Percentiles rank a stretch among this genome's conserved stretches.
Conservation (phyloP, 805 yeast species). For the Metschnikowia picachoensis region DNA sequence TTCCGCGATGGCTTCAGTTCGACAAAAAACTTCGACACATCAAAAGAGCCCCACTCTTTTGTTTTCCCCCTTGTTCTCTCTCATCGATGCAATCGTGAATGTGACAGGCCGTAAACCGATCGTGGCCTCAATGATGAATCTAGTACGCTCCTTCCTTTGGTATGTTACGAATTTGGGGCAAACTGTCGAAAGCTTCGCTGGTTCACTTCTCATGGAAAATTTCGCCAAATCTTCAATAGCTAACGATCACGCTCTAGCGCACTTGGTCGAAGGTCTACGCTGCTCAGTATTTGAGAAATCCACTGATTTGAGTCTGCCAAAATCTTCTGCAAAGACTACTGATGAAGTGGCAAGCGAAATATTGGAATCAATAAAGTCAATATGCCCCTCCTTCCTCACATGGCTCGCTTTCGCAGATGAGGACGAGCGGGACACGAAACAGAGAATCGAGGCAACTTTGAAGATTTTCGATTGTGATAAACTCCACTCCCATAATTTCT, state of each 20-base stretch:
- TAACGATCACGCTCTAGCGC: constrained; percentile 13
- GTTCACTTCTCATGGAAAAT: background rate
- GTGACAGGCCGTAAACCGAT: constrained; percentile 20
- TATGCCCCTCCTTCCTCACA: too few species aligned
- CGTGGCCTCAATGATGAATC: constrained; percentile 10
- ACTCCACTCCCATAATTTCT: too few species aligned
- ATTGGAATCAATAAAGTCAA: background rate
- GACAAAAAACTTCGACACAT: too few species aligned
- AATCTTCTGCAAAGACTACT: background rate
- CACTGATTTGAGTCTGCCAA: background rate
- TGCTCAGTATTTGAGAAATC: constrained; percentile 12
- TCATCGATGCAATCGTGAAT: constrained; percentile 18
- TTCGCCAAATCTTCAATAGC: constrained; percentile 7
- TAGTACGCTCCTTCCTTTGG: constrained; percentile 2
- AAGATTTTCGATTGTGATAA: constrained; percentile 14
- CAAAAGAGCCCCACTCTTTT: constrained; percentile 1
- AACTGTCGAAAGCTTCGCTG: constrained; percentile 8
- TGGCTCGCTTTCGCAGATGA: constrained; percentile 16
- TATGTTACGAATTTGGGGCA: constrained; percentile 2
- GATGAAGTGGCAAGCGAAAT: constrained; percentile 3
- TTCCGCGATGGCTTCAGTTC: background rate
- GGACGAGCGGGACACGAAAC: constrained; percentile 15
- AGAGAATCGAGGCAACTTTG: constrained; percentile 13
- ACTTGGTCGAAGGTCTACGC: constrained; percentile 14
- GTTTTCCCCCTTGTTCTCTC: constrained; percentile 17